phyloP scores from a whole-genome alignment of 192 early-diverging fungal genomes.

The Podila clonocystis region DNA sequence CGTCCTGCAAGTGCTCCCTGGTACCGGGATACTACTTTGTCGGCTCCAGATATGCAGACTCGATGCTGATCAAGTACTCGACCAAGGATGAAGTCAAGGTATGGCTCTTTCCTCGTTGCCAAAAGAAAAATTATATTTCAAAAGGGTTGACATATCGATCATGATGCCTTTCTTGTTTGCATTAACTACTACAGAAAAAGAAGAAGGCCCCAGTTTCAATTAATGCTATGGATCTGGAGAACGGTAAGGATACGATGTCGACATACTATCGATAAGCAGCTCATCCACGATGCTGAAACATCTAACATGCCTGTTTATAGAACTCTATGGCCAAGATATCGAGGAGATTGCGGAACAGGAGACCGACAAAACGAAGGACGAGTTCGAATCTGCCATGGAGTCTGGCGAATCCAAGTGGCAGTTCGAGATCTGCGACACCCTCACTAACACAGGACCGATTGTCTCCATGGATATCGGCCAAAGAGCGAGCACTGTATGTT shows the following conservation, averaged over 20 bases:
- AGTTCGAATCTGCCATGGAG: conserved; percentile 26
- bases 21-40: conserved; percentile 74
- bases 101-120: background rate
- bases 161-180: background rate
- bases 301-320: background rate
- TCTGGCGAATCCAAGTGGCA: conserved; percentile 56
- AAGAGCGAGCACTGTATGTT: conserved; percentile 52
- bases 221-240: conserved; percentile 39
- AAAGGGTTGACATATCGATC: no score
- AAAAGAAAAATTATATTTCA: background rate
- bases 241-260: conserved; percentile 11
- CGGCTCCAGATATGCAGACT: conserved; percentile 73
- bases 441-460: conserved; percentile 84
- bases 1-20: conserved; percentile 61
- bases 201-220: conserved; percentile 9
- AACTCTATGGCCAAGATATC: conserved; percentile 47
- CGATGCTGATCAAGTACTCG: conserved; percentile 74
- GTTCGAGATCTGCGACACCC: conserved; percentile 79
- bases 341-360: conserved; percentile 20
- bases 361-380: conserved; percentile 44
- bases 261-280: no score
- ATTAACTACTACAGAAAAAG: conserved; percentile 28
- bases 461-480: conserved; percentile 78
- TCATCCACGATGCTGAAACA: no score
- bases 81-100: conserved; percentile 46